A percentile compares a stretch with the other conserved stretches of the same genome.
Evolutionary conservation across 495 filamentous ascomycete species (phyloP).

Genomic region (Oidiodendron maius): DNA sequence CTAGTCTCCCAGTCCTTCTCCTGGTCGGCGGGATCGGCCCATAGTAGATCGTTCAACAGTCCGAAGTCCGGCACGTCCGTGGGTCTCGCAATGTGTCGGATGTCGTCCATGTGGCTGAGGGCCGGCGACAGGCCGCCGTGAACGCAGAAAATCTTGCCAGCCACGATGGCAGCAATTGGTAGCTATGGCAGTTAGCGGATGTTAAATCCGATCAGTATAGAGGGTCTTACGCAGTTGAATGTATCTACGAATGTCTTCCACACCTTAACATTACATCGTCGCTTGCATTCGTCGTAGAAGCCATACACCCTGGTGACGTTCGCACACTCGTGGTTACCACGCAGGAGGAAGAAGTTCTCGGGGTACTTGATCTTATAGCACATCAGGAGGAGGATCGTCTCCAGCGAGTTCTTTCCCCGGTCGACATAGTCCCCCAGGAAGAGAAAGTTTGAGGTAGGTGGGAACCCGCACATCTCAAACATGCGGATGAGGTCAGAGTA

Average conservation of each 20-base stretch:
- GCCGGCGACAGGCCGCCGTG: constrained; percentile 93
- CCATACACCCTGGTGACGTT: constrained; percentile 98
- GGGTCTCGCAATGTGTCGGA: constrained; percentile 88
- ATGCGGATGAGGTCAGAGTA: constrained; percentile 96
- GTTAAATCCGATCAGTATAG: neutral
- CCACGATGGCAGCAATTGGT: constrained; percentile 93
- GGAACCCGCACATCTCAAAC: constrained; percentile 99
- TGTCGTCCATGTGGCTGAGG: constrained; percentile 96
- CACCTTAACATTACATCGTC: constrained; percentile 94
- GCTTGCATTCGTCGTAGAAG: constrained; percentile 99
- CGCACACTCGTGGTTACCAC: constrained; percentile 97
- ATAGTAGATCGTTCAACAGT: constrained; percentile 90
- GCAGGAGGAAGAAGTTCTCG: constrained; percentile 97
- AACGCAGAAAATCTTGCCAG: constrained; percentile 98
- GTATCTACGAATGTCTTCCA: constrained; percentile 99
- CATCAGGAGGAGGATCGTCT: constrained; percentile 90
- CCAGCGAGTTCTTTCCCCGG: constrained; percentile 92
- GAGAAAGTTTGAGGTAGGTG: constrained; percentile 86
- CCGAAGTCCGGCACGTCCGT: constrained; percentile 99
- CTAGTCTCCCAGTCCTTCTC: constrained; percentile 97
- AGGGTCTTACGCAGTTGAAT: constrained; percentile 63
- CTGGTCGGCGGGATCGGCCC: constrained; percentile 98
- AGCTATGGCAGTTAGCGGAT: constrained; percentile 34
- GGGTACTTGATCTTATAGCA: constrained; percentile 99
- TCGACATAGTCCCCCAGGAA: constrained; percentile 99